Evolutionary conservation across 2,329 filamentous ascomycete genomes (phyloP), one percentile per base, ranked within the genome.

Genomic region (Metarhizium brunneum): DNA sequence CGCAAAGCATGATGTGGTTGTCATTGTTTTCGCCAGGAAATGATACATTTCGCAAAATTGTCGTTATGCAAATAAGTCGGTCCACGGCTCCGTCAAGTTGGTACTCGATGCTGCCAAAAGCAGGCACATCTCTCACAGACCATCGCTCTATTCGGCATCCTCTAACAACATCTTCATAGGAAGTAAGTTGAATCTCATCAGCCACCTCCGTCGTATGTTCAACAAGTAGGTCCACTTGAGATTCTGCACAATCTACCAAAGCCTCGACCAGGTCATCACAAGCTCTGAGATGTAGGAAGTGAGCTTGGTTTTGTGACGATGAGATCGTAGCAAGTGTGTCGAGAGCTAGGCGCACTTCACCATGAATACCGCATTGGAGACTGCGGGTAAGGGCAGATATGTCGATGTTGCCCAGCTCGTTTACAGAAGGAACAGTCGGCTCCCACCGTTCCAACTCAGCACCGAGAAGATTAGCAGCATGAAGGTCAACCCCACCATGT

Each of bases 231-330:
- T 96, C 90, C 29, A 92, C 76, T 67, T 96, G 90, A 13, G 92
- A 87, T 69, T 96, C 91, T 1, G 90, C 94, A 66, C 90, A 96
- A 62, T 97, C 94, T 38, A 96, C 76, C 53, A 99, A 73, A 0
- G 88, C 87, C 58, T 97, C 94, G 18, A 96, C 80, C 56, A 99
- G 72, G 66, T 97, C 94, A 56, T 96, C 92, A 65, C 90, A 95
- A 54, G 83, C 82, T 56, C 84, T 78, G 45, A 96, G 74, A 47
- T 84, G 79, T 20, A 86, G 73, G 47, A 85, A 83, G 18, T 92
- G 76, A n/a, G 79, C 77, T 29, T 86, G 78, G 4, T 81, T 76
- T 54, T 81, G 81, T 2, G 88, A 90, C 14, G 73, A 68, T 2
- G 77, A 76, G 13, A 94, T 78, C 20, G 82, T 83, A 10, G 84